Evolutionary conservation across 2,329 filamentous ascomycete species (phyloP).

Genomic region (Xylaria sp.): DNA sequence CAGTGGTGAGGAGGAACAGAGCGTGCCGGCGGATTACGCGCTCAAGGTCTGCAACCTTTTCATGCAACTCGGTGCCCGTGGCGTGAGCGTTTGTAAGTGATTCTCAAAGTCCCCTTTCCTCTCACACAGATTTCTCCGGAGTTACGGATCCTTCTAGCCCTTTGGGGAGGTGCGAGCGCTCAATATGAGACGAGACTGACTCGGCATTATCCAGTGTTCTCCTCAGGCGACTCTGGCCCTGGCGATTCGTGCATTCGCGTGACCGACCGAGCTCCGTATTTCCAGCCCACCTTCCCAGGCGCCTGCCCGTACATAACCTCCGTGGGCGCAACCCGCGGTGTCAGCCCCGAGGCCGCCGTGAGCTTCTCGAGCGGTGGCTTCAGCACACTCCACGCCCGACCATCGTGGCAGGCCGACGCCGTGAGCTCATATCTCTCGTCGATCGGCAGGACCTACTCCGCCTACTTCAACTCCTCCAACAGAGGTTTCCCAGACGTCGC

Average conservation of each 20-base stretch:
- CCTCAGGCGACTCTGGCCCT: slow-evolving; percentile 64
- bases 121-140: not conserved
- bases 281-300: slow-evolving; percentile 48
- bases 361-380: slow-evolving; percentile 48
- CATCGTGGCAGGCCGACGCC: slow-evolving; percentile 42
- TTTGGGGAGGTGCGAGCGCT: too few relatives aligned
- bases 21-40: slow-evolving; percentile 64
- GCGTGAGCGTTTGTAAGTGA: slow-evolving; percentile 55
- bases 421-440: slow-evolving; percentile 44
- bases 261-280: slow-evolving; percentile 47
- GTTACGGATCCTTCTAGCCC: too few relatives aligned
- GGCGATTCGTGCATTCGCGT: slow-evolving; percentile 67
- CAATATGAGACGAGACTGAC: slow-evolving; percentile 1
- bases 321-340: slow-evolving; percentile 58
- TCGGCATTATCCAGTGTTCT: slow-evolving; percentile 52
- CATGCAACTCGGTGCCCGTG: slow-evolving; percentile 67
- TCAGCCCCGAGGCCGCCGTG: slow-evolving; percentile 45
- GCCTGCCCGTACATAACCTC: slow-evolving; percentile 61
- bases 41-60: slow-evolving; percentile 66
- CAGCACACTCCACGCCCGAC: slow-evolving; percentile 45
- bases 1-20: slow-evolving; percentile 68
- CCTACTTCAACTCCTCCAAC: slow-evolving; percentile 45
- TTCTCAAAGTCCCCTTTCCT: not conserved
- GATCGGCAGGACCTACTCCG: slow-evolving; percentile 46
- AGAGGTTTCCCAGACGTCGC: slow-evolving; percentile 49